phyloP scores from a whole-genome alignment of 2,329 filamentous ascomycete species.

The Polychaeton citri region DNA sequence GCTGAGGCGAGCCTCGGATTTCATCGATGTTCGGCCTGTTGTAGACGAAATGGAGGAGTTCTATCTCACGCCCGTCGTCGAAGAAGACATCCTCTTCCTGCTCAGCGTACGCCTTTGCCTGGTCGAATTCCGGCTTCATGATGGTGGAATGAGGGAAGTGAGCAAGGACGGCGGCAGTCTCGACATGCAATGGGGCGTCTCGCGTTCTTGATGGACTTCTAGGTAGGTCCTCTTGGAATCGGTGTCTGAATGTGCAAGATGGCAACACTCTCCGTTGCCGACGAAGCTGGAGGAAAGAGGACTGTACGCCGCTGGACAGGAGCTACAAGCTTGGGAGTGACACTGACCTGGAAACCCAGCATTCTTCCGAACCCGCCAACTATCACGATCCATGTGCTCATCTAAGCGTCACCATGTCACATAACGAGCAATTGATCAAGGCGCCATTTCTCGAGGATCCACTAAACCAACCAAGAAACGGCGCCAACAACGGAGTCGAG shows the following conservation, averaged over 20 bases:
- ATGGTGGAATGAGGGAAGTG: no score
- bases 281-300: no score
- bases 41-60: constrained; percentile 58
- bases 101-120: constrained; percentile 33
- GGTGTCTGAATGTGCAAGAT: no score
- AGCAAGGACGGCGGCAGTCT: no score
- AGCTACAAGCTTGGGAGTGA: constrained; percentile 1
- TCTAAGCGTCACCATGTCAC: constrained; percentile 2
- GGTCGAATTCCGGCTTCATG: constrained; percentile 18
- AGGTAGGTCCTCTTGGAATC: no score
- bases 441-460: not conserved
- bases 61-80: constrained; percentile 61
- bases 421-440: not conserved
- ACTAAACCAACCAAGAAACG: no score
- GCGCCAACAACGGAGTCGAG: no score
- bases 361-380: not conserved
- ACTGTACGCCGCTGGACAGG: constrained; percentile 1
- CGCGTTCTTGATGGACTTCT: no score
- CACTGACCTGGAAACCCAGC: not conserved
- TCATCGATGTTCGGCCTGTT: constrained; percentile 46
- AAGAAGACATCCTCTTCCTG: constrained; percentile 35
- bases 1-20: constrained; percentile 49
- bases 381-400: not conserved
- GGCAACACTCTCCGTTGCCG: no score
- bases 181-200: no score